phyloP scores from a whole-genome alignment of 2,329 filamentous ascomycete genomes.

The Teratosphaeria destructans region DNA sequence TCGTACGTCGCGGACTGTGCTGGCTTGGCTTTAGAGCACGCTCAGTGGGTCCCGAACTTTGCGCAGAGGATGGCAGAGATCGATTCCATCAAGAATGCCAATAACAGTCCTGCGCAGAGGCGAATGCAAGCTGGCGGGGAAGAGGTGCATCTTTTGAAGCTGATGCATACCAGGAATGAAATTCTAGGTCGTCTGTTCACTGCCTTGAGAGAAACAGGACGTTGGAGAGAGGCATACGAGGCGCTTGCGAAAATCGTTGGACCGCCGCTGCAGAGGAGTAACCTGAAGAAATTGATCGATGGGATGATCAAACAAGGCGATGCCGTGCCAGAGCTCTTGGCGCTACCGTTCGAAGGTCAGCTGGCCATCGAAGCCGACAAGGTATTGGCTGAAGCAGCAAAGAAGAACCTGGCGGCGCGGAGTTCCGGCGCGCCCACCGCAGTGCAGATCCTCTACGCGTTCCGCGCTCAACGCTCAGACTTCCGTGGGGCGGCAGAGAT shows the following conservation, averaged over 20 bases:
- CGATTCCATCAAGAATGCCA: slow-evolving; percentile 17
- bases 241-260: slow-evolving; percentile 66
- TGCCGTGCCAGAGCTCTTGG: slow-evolving; percentile 42
- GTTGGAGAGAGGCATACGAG: slow-evolving; percentile 74
- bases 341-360: slow-evolving; percentile 62
- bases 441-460: slow-evolving; percentile 83
- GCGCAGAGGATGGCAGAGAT: slow-evolving; percentile 13
- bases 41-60: slow-evolving; percentile 12
- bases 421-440: slow-evolving; percentile 36
- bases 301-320: slow-evolving; percentile 22
- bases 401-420: slow-evolving; percentile 50
- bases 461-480: slow-evolving; percentile 73
- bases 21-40: slow-evolving; percentile 28
- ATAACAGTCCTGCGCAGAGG: slow-evolving; percentile 18
- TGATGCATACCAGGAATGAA: slow-evolving; percentile 45
- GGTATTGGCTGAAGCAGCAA: slow-evolving; percentile 62
- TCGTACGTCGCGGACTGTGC: slow-evolving; percentile 80
- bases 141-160: slow-evolving; percentile 24
- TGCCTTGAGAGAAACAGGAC: slow-evolving; percentile 65
- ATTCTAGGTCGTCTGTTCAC: slow-evolving; percentile 77
- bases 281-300: slow-evolving; percentile 56
- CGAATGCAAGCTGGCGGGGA: slow-evolving; percentile 19
- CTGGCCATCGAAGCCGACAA: slow-evolving; percentile 71
- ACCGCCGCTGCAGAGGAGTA: slow-evolving; percentile 53
- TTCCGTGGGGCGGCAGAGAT: slow-evolving; percentile 65